A percentile compares a stretch with the other conserved stretches of the same genome.
phyloP scores from a whole-genome alignment of 148 eudicot species.

The Silene uniflora region DNA sequence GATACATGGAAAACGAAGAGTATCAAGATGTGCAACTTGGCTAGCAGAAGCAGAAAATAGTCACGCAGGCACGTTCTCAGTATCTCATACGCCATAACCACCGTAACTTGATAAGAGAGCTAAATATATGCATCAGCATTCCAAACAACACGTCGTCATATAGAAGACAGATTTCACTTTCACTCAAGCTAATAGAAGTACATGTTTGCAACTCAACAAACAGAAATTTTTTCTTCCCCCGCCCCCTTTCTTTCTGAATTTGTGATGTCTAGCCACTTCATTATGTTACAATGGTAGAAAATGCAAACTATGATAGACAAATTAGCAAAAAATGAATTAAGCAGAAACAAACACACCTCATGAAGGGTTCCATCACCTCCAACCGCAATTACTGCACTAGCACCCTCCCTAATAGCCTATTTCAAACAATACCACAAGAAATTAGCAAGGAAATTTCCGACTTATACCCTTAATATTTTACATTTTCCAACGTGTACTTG shows the following conservation, averaged over 20 bases:
- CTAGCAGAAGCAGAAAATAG: too few species aligned
- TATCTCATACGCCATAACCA: background rate
- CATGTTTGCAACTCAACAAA: background rate
- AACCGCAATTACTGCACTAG: constrained; percentile 88
- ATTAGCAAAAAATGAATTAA: background rate
- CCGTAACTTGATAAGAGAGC: background rate
- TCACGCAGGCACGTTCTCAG: background rate
- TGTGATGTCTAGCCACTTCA: background rate
- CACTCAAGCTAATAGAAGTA: background rate
- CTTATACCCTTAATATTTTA: background rate
- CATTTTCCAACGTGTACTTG: background rate
- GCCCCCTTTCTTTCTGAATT: background rate
- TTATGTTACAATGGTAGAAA: background rate
- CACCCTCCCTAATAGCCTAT: constrained; percentile 92
- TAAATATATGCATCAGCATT: background rate
- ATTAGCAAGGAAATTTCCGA: background rate
- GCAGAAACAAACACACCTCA: constrained; percentile 51
- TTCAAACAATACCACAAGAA: constrained; percentile 6
- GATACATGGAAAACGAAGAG: background rate
- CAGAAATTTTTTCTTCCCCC: background rate
- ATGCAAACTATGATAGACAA: constrained; percentile 1
- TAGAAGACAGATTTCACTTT: background rate
- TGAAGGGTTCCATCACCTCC: constrained; percentile 99
- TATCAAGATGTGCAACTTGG: background rate
- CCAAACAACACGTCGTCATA: background rate